These are phyloP conservation scores for Puccinia polysora DNA, from an alignment of 1,284 basidiomycete species.

Conservation along the genomic window DNA sequence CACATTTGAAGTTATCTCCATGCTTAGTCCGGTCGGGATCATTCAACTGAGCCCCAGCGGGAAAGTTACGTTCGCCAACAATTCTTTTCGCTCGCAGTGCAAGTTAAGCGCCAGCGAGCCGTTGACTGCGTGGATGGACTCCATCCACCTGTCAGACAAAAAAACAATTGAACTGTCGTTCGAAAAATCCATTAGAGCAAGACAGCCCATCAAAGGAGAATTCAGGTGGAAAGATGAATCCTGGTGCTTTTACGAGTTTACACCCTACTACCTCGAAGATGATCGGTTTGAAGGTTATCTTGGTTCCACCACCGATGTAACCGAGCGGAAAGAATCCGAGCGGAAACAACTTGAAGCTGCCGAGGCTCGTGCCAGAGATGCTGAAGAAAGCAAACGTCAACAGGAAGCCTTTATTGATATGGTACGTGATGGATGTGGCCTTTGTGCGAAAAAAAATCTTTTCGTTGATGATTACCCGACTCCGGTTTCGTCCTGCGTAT, in stretches of 20 bases:
- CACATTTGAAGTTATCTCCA: constrained; percentile 48
- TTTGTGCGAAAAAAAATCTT: not conserved
- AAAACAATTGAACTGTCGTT: constrained; percentile 21
- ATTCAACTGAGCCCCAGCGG: constrained; percentile 45
- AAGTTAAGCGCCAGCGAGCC: constrained; percentile 41
- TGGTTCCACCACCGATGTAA: constrained; percentile 50
- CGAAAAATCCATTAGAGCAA: constrained; percentile 25
- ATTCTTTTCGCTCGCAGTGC: constrained; percentile 22
- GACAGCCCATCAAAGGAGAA: constrained; percentile 30
- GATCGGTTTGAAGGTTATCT: constrained; percentile 45
- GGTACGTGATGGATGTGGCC: not conserved
- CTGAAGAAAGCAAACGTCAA: constrained; percentile 42
- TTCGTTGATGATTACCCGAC: too few relatives aligned
- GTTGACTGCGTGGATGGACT: constrained; percentile 44
- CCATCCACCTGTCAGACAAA: constrained; percentile 44
- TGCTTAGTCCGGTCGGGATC: constrained; percentile 50
- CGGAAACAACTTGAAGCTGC: constrained; percentile 47
- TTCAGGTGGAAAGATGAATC: constrained; percentile 43
- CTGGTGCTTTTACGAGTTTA: constrained; percentile 44
- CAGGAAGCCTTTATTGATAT: constrained; percentile 43
- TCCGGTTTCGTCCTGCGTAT: not conserved
- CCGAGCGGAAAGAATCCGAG: constrained; percentile 46
- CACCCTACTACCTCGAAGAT: constrained; percentile 40
- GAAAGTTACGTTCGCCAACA: constrained; percentile 43
- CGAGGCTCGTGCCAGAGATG: constrained; percentile 46